Percentiles rank a stretch among this genome's conserved stretches.
phyloP scores from a whole-genome alignment of 2,329 filamentous ascomycete species.

The Calycina marina region DNA sequence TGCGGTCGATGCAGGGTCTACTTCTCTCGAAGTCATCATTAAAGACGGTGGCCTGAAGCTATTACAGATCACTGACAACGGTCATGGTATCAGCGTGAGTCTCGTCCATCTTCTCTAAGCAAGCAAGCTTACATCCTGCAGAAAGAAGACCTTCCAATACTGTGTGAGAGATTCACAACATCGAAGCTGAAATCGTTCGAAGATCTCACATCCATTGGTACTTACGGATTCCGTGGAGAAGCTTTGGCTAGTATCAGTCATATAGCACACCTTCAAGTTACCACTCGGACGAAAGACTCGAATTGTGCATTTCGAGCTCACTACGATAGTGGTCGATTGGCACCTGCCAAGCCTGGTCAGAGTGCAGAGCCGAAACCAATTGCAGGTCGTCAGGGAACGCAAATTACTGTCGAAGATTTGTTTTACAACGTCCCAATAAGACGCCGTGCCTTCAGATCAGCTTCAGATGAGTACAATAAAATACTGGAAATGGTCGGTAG shows the following conservation, averaged over 20 bases:
- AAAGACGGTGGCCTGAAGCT: constrained; percentile 93
- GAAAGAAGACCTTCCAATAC: constrained; percentile 81
- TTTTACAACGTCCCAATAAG: constrained; percentile 94
- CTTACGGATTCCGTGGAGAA: constrained; percentile 96
- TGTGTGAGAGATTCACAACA: constrained; percentile 93
- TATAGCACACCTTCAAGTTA: constrained; percentile 89
- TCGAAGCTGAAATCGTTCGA: constrained; percentile 92
- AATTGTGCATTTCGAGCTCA: constrained; percentile 81
- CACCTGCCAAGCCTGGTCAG: constrained; percentile 77
- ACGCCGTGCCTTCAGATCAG: constrained; percentile 75
- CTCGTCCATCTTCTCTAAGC: constrained; percentile 1
- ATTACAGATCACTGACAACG: constrained; percentile 94
- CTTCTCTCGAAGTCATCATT: constrained; percentile 74
- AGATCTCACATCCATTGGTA: constrained; percentile 76
- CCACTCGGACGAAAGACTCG: constrained; percentile 81
- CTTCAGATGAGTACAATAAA: constrained; percentile 93
- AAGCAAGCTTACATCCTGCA: constrained; percentile 23
- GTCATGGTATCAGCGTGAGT: constrained; percentile 78
- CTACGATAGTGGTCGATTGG: constrained; percentile 71
- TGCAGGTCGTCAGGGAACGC: constrained; percentile 78
- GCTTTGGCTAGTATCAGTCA: constrained; percentile 96
- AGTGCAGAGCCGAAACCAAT: constrained; percentile 72
- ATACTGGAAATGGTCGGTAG: constrained; percentile 89
- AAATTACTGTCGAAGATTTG: constrained; percentile 90
- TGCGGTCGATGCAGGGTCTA: constrained; percentile 91